Evolutionary conservation across 2,329 filamentous ascomycete species (phyloP).

Genomic region (Colletotrichum echinochloae): DNA sequence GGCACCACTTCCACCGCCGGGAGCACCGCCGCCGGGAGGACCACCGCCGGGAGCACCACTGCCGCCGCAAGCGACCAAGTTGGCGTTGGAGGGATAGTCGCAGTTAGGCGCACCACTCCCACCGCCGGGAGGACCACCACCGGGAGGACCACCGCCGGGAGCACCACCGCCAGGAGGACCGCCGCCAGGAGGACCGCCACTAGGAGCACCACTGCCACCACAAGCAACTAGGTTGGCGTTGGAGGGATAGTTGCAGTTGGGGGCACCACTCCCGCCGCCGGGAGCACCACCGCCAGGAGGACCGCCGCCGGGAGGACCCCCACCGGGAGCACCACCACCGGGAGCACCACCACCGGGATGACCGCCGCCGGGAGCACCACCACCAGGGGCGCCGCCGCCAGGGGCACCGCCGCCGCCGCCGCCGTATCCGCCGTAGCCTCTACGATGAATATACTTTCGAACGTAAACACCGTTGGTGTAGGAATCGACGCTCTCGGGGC

Average conservation of each 20-base stretch:
- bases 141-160: background rate
- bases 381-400: background rate
- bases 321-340: constrained; percentile 10
- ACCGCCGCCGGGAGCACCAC: background rate
- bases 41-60: too few relatives aligned
- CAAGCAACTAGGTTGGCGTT: too few relatives aligned
- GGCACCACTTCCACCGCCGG: too few relatives aligned
- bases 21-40: too few relatives aligned
- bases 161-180: background rate
- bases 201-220: too few relatives aligned
- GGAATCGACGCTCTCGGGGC: constrained; percentile 43
- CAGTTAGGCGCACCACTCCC: too few relatives aligned
- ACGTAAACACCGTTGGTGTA: constrained; percentile 15
- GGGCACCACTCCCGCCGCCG: too few relatives aligned
- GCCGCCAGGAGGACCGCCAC: background rate
- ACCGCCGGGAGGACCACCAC: background rate
- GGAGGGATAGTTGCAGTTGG: too few relatives aligned
- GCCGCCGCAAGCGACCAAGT: too few relatives aligned
- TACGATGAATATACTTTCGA: background rate
- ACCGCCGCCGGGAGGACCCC: background rate
- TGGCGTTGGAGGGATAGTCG: too few relatives aligned
- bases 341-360: background rate
- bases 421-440: constrained; percentile 2
- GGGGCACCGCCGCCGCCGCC: background rate
- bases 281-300: constrained; percentile 1